These are phyloP conservation scores for Dalechampia spathulata DNA, from an alignment of 441 rosid genomes.

Conservation along the genomic window DNA sequence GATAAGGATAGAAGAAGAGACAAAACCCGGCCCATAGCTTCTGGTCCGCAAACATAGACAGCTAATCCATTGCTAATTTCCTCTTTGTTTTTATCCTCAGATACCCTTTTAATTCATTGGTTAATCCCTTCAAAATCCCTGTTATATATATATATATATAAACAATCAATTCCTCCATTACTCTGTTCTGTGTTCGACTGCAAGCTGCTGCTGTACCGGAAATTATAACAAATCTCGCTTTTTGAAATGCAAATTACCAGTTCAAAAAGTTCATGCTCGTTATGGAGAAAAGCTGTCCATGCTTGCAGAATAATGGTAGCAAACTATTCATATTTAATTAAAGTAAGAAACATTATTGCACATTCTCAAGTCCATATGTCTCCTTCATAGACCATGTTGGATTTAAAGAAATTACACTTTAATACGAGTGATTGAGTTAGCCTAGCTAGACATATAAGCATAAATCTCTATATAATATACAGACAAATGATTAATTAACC, in stretches of 20 bases:
- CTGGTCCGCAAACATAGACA: slow-evolving; percentile 15
- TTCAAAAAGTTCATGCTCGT: not conserved
- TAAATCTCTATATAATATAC: not conserved
- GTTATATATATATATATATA: too few species aligned
- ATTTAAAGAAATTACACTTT: too few species aligned
- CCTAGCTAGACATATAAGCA: not conserved
- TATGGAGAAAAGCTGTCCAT: slow-evolving; percentile 2
- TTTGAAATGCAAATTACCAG: not conserved
- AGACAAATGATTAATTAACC: not conserved
- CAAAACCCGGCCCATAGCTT: slow-evolving; percentile 31
- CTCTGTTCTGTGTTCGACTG: not conserved
- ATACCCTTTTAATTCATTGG: not conserved
- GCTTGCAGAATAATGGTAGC: too few species aligned
- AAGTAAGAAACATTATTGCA: too few species aligned
- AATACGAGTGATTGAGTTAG: not conserved
- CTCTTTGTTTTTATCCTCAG: not conserved
- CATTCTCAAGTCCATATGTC: too few species aligned
- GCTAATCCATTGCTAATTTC: not conserved
- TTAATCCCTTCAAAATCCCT: too few species aligned
- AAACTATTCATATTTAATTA: too few species aligned
- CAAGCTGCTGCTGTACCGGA: too few species aligned
- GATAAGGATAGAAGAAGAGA: slow-evolving; percentile 23
- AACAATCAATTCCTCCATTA: not conserved
- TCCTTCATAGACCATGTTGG: too few species aligned
- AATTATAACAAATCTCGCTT: not conserved